phyloP scores from a whole-genome alignment of 176 grass and related monocot genomes.

The Elymus sibiricus region DNA sequence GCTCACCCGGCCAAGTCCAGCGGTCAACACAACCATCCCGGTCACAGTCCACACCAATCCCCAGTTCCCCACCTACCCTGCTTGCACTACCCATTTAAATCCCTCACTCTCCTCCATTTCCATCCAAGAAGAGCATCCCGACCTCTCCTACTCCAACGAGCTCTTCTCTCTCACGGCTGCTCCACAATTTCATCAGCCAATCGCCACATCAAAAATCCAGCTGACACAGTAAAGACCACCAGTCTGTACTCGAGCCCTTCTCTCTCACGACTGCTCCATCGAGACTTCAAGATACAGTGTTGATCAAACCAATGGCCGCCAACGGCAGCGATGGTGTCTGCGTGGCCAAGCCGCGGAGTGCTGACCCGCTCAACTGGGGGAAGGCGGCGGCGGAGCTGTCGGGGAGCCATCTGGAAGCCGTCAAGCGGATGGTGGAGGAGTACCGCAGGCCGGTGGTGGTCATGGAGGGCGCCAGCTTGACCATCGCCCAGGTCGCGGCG shows the following conservation, averaged over 20 bases:
- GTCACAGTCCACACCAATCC: conserved; percentile 19
- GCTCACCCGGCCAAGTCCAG: background rate
- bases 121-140: conserved; percentile 32
- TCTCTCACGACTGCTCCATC: background rate
- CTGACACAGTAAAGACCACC: too few species aligned
- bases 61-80: background rate
- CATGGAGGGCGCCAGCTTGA: conserved; percentile 64
- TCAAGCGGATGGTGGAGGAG: conserved; percentile 73
- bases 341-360: background rate
- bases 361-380: conserved; percentile 67
- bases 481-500: conserved; percentile 62
- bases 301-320: background rate
- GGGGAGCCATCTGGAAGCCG: conserved; percentile 57
- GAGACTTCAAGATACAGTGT: background rate
- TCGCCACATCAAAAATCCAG: too few species aligned
- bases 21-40: background rate
- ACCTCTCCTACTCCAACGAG: background rate
- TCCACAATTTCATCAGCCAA: too few species aligned
- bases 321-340: conserved; percentile 30
- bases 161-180: background rate
- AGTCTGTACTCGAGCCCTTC: conserved; percentile 14
- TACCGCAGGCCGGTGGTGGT: conserved; percentile 42
- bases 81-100: conserved; percentile 50
- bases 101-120: background rate
- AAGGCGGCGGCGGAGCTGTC: conserved; percentile 39